These are phyloP conservation scores for Isabelozyma rhagii DNA, from an alignment of 805 yeast genomes.

Conservation along the genomic window DNA sequence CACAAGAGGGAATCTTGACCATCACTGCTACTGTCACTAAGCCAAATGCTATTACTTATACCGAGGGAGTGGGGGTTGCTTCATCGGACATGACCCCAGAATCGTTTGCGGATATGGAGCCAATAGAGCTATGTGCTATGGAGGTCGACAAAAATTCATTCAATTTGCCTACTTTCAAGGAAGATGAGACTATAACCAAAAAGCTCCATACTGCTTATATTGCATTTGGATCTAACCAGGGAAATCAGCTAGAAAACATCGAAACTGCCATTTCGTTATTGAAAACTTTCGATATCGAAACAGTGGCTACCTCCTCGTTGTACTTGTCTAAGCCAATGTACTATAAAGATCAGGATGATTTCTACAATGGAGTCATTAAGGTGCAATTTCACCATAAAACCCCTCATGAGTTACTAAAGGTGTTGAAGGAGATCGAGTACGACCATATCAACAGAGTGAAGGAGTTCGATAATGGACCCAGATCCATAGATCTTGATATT, in stretches of 20 bases:
- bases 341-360: conserved; percentile 71
- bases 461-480: conserved; percentile 84
- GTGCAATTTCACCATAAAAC: conserved; percentile 51
- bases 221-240: conserved; percentile 89
- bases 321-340: conserved; percentile 95
- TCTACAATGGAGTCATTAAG: conserved; percentile 79
- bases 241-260: conserved; percentile 66
- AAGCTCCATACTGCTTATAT: conserved; percentile 56
- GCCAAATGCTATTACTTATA: conserved; percentile 83
- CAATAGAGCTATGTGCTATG: neutral
- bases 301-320: conserved; percentile 67
- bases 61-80: conserved; percentile 89
- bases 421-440: conserved; percentile 77
- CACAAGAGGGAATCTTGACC: conserved; percentile 21
- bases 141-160: conserved; percentile 9
- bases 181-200: conserved; percentile 8
- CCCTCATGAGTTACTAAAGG: conserved; percentile 62
- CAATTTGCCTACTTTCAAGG: conserved; percentile 27
- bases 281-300: conserved; percentile 34
- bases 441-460: conserved; percentile 67
- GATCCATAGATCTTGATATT: conserved; percentile 88
- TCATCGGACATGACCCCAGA: conserved; percentile 44
- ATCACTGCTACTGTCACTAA: conserved; percentile 68
- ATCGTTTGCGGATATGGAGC: conserved; percentile 31
- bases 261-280: conserved; percentile 50